Evolutionary conservation across 495 filamentous ascomycete species (phyloP).

Genomic region (Penicillium macrosclerotiorum): DNA sequence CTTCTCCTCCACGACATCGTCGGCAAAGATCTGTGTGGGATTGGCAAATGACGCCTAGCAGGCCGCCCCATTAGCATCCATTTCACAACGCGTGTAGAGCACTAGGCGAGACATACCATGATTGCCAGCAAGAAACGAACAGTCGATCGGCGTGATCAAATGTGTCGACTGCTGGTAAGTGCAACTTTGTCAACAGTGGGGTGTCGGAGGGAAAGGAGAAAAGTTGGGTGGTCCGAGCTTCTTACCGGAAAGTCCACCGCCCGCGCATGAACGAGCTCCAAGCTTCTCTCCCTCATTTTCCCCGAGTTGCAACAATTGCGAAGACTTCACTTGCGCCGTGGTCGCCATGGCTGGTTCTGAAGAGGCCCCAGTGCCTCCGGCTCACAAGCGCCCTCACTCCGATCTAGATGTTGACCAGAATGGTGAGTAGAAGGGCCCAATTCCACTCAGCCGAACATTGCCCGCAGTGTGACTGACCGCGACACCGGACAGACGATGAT

Average conservation of each 20-base stretch:
- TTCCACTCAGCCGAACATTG: conserved; percentile 2
- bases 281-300: conserved; percentile 8
- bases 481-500: conserved; percentile 38
- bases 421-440: conserved; percentile 21
- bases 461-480: conserved; percentile 16
- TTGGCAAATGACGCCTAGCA: conserved; percentile 60
- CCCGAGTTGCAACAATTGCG: not conserved
- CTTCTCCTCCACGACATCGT: conserved; percentile 96
- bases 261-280: conserved; percentile 10
- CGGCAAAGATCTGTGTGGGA: conserved; percentile 97
- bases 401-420: conserved; percentile 37
- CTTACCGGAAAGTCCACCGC: conserved; percentile 30
- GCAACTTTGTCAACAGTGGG: conserved; percentile 31
- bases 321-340: too few relatives aligned
- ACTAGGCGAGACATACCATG: conserved; percentile 27
- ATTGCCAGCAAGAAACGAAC: conserved; percentile 27
- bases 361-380: conserved; percentile 15
- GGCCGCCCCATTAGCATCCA: conserved; percentile 3
- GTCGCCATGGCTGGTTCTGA: conserved; percentile 36
- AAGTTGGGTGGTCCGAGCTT: conserved; percentile 46
- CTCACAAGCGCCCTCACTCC: conserved; percentile 38
- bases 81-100: not conserved
- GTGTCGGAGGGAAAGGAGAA: conserved; percentile 31
- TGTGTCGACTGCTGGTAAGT: conserved; percentile 19
- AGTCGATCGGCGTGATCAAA: conserved; percentile 24